Evolutionary conservation across 345 rosid genomes (phyloP), one percentile per base, ranked within the genome.

Genomic region (Theobroma cacao): DNA sequence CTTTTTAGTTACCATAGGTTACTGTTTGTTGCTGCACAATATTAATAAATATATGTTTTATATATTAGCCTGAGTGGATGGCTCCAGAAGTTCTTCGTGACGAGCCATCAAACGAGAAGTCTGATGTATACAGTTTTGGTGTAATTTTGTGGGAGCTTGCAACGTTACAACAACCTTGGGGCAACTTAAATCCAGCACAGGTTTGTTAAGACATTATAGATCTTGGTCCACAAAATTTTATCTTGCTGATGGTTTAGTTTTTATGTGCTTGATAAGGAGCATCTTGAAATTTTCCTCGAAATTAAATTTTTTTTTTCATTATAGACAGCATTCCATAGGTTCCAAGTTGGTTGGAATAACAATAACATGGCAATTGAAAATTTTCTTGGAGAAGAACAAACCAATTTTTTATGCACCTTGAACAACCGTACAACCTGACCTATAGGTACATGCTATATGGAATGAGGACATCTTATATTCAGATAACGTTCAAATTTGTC

Each of bases 81-180:
- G 99, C 99, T 79, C 99, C 99, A 53, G 99, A 95, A 89, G 99
- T 95, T 75, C 91, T 95, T 13, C 90, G 99, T 33, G 99, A 95
- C 79, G 99, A 95, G 83, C 98, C 89, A 76, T 95, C 99, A 72
- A 95, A 95, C 79, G 99, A 95, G 70, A 95, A 95, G 79, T 93
- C 99, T 22, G 99, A 96, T 55, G 82, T 96, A 53, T 96, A 96
- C 86, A 96, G 99, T 83, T 96, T 96, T 79, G 99, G 99, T 59
- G 90, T 97, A 50, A 97, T 97, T 78, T 83, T 97, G 82, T 97
- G 99, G 99, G 99, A 97, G 84, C 88, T 97, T 81, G 92, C 98
- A 52, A 94, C 99, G 67, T 71, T 97, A 89, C 98, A 93, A 66
- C 99, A 91, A 80, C 99, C 99, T 2, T 97, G 99, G 98, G 75